Evolutionary conservation across 225 moss, liverwort and hornwort genomes (phyloP).

Genomic region (Rhytidiadelphus loreus): DNA sequence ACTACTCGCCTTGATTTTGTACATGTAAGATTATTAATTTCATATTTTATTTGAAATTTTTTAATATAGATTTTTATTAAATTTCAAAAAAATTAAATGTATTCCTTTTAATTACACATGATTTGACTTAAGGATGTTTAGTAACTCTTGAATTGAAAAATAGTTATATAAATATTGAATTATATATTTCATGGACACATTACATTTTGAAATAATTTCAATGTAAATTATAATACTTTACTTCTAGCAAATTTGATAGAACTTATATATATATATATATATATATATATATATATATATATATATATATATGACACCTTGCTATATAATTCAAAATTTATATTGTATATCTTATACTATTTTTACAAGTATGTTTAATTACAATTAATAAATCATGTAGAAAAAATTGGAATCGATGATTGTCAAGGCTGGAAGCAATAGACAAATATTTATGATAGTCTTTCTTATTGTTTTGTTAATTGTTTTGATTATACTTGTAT

Average conservation of each 20-base stretch:
- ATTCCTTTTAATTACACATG: not conserved
- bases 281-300: no score
- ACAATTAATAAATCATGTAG: slow-evolving; percentile 2
- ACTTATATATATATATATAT: not conserved
- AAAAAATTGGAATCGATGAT: slow-evolving; percentile 73
- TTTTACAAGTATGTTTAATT: not conserved
- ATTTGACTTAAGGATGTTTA: no score
- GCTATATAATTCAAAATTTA: no score
- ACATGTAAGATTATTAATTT: slow-evolving; percentile 19
- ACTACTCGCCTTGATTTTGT: slow-evolving; percentile 43
- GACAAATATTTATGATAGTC: slow-evolving; percentile 52
- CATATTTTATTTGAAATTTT: not conserved
- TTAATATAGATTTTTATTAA: no score
- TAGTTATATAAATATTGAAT: no score
- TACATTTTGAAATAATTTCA: not conserved
- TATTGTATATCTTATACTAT: no score
- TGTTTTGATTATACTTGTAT: slow-evolving; percentile 41
- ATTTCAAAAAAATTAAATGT: not conserved
- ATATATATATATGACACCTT: no score
- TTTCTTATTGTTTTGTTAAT: slow-evolving; percentile 49
- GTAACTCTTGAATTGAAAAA: not conserved
- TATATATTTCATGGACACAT: not conserved
- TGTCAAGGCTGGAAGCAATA: slow-evolving; percentile 65
- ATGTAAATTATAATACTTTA: not conserved
- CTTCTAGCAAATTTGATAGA: no score